Conservation (phyloP, 2,329 filamentous ascomycete species). For the Xylaria multiplex region DNA sequence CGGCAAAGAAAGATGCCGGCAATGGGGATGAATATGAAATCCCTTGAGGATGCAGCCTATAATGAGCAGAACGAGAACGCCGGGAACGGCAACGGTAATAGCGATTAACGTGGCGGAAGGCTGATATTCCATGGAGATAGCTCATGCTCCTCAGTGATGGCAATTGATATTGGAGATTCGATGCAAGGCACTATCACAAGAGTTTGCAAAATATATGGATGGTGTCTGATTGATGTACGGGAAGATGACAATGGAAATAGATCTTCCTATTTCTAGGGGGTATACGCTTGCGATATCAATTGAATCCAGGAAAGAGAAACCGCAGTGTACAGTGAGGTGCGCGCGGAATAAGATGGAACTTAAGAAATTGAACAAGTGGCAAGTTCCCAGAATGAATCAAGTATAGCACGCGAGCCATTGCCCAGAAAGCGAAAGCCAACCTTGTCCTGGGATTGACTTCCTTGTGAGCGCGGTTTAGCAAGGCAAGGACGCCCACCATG, state of each 20-base stretch:
- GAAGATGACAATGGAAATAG: constrained; percentile 4
- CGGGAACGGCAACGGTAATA: constrained; percentile 47
- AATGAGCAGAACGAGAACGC: constrained; percentile 52
- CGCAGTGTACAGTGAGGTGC: neutral
- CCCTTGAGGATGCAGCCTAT: constrained; percentile 45
- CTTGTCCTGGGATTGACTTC: constrained; percentile 1
- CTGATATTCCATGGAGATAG: constrained; percentile 41
- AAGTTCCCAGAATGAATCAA: constrained; percentile 16
- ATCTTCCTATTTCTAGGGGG: constrained; percentile 9
- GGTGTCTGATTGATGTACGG: constrained; percentile 18
- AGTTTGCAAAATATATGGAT: constrained; percentile 33
- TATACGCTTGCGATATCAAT: constrained; percentile 25
- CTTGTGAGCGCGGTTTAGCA: constrained; percentile 1
- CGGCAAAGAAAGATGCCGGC: neutral
- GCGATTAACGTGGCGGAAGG: constrained; percentile 38
- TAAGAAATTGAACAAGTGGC: constrained; percentile 2
- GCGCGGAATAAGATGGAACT: constrained; percentile 6
- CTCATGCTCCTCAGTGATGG: constrained; percentile 36
- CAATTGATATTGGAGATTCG: constrained; percentile 32
- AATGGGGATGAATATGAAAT: constrained; percentile 39
- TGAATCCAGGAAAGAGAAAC: constrained; percentile 18
- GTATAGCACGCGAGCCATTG: neutral
- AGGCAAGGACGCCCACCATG: constrained; percentile 11
- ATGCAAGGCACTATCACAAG: constrained; percentile 35
- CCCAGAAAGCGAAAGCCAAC: neutral